Evolutionary conservation across 1,284 basidiomycete genomes (phyloP).

Genomic region (Lignosus rhinocerotis): DNA sequence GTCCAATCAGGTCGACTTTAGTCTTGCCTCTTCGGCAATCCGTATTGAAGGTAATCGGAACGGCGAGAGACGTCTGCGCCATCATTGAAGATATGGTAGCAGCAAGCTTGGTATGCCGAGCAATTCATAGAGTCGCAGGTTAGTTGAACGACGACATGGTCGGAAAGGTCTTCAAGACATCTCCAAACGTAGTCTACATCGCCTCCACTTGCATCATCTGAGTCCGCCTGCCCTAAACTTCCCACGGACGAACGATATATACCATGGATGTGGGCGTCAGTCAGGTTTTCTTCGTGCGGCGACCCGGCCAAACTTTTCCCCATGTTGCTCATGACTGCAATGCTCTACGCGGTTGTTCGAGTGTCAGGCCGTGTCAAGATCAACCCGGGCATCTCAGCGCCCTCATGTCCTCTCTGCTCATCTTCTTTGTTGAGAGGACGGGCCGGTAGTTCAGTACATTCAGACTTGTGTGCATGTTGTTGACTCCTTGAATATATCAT

Average conservation of each 20-base stretch:
- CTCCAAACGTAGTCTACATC: background rate
- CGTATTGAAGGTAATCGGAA: constrained; percentile 6
- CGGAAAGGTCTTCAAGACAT: too few relatives aligned
- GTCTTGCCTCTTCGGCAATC: background rate
- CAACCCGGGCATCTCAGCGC: constrained; percentile 76
- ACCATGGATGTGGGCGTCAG: background rate
- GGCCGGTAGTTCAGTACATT: constrained; percentile 81
- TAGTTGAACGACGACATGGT: background rate
- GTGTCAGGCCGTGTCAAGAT: constrained; percentile 83
- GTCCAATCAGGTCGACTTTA: constrained; percentile 8
- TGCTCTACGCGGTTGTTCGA: constrained; percentile 71
- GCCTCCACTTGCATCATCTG: background rate
- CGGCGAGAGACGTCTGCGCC: constrained; percentile 5
- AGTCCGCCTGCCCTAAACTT: constrained; percentile 37
- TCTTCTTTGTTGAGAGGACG: constrained; percentile 48
- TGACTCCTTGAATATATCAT: constrained; percentile 1
- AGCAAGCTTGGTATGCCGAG: background rate
- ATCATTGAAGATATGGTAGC: constrained; percentile 6
- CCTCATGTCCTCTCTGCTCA: constrained; percentile 47
- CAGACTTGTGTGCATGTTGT: constrained; percentile 35
- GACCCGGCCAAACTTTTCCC: constrained; percentile 72
- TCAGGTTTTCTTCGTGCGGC: constrained; percentile 64
- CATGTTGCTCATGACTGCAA: constrained; percentile 82
- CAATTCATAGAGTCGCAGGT: too few relatives aligned
- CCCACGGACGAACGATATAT: constrained; percentile 24